Evolutionary conservation across 2,329 filamentous ascomycete species (phyloP).

Genomic region (Alternaria ventricosa): DNA sequence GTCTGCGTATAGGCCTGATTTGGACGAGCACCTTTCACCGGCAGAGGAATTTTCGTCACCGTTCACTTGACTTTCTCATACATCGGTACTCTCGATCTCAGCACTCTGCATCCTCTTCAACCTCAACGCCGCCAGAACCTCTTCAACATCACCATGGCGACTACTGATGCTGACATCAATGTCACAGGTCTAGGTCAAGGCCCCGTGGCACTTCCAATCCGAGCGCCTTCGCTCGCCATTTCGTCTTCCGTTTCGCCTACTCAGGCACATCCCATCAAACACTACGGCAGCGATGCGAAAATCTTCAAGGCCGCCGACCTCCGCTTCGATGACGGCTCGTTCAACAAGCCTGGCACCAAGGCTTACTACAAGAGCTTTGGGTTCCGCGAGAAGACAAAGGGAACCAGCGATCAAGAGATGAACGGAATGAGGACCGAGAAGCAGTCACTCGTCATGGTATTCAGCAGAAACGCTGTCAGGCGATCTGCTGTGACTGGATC

Average conservation of each 20-base stretch:
- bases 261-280: not conserved
- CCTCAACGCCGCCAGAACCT: not conserved
- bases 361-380: not conserved
- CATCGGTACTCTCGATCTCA: too few species aligned
- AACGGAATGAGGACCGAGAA: not conserved
- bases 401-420: not conserved
- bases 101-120: not conserved
- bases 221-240: not conserved
- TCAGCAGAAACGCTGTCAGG: not conserved
- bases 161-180: not conserved
- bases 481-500: not conserved
- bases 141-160: not conserved
- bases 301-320: not conserved
- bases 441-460: not conserved
- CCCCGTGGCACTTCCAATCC: not conserved
- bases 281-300: not conserved
- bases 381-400: not conserved
- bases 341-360: not conserved
- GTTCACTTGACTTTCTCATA: too few species aligned
- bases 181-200: not conserved
- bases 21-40: not conserved
- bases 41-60: too few species aligned
- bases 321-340: not conserved
- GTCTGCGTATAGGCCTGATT: not conserved
- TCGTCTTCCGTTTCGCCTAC: not conserved